Evolutionary conservation across 495 filamentous ascomycete genomes (phyloP).

Genomic region (Friedmanniomyces endolithicus): DNA sequence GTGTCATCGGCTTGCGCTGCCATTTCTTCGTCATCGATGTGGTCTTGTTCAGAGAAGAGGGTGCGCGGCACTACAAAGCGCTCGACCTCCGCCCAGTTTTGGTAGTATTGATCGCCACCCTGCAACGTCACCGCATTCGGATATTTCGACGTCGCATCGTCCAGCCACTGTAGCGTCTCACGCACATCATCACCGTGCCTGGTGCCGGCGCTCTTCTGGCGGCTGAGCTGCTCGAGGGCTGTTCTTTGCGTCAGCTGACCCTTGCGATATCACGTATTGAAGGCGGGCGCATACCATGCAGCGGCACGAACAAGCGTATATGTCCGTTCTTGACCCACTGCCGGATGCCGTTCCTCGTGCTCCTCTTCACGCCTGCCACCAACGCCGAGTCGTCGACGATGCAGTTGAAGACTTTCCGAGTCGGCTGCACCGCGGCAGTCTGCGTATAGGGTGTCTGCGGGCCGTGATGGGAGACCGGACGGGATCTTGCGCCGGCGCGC

Average conservation of each 20-base stretch:
- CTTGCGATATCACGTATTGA: neutral
- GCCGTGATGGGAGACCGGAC: conserved; percentile 16
- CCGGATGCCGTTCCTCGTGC: conserved; percentile 42
- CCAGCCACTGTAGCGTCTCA: conserved; percentile 53
- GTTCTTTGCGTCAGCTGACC: neutral
- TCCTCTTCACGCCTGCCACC: conserved; percentile 53
- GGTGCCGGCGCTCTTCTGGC: conserved; percentile 45
- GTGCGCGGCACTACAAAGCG: conserved; percentile 39
- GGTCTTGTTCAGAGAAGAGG: conserved; percentile 25
- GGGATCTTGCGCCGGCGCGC: conserved; percentile 5
- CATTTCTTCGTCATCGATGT: conserved; percentile 34
- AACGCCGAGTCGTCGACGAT: conserved; percentile 62
- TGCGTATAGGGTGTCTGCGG: conserved; percentile 13
- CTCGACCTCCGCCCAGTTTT: conserved; percentile 50
- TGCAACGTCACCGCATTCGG: conserved; percentile 38
- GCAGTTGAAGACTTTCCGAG: conserved; percentile 57
- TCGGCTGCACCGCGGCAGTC: conserved; percentile 21
- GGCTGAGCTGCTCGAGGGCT: conserved; percentile 45
- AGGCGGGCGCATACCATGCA: conserved; percentile 44
- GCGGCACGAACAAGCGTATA: conserved; percentile 54
- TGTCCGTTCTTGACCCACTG: conserved; percentile 53
- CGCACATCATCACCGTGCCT: conserved; percentile 48
- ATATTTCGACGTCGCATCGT: conserved; percentile 43
- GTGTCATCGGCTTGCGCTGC: conserved; percentile 40
- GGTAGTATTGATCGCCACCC: conserved; percentile 46